phyloP scores from a whole-genome alignment of 176 grass and related monocot genomes.

The Pontederia paniculata region DNA sequence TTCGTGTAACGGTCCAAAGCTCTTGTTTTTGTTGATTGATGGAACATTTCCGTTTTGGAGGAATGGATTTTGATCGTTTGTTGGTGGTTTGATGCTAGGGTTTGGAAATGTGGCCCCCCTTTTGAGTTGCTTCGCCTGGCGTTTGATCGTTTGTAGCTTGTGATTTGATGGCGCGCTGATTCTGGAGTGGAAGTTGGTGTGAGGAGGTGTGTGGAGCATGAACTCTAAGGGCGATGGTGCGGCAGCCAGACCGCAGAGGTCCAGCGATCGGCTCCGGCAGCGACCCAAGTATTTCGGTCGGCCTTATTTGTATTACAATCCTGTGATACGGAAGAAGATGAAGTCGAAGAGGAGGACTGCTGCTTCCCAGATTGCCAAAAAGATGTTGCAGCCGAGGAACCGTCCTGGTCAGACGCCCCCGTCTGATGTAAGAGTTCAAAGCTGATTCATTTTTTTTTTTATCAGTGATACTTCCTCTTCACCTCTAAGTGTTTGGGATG shows the following conservation, averaged over 20 bases:
- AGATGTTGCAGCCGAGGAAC: conserved; percentile 54
- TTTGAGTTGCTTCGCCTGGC: not conserved
- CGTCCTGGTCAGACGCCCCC: conserved; percentile 32
- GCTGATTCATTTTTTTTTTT: too few relatives aligned
- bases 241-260: conserved; percentile 38
- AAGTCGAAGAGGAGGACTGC: conserved; percentile 82
- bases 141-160: not conserved
- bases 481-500: too few relatives aligned
- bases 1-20: not conserved
- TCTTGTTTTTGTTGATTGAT: not conserved
- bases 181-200: conserved; percentile 1
- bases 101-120: conserved; percentile 4
- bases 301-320: conserved; percentile 55
- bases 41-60: not conserved
- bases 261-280: conserved; percentile 58
- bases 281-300: conserved; percentile 56
- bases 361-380: conserved; percentile 88
- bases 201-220: conserved; percentile 4
- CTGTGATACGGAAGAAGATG: conserved; percentile 69
- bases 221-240: conserved; percentile 15
- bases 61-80: not conserved
- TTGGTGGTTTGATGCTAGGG: conserved; percentile 9
- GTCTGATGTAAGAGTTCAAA: conserved; percentile 50
- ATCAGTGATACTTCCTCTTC: not conserved
- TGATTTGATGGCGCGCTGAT: not conserved